phyloP scores from a whole-genome alignment of 768 basidiomycete genomes.

The Melanogaster broomeanus region DNA sequence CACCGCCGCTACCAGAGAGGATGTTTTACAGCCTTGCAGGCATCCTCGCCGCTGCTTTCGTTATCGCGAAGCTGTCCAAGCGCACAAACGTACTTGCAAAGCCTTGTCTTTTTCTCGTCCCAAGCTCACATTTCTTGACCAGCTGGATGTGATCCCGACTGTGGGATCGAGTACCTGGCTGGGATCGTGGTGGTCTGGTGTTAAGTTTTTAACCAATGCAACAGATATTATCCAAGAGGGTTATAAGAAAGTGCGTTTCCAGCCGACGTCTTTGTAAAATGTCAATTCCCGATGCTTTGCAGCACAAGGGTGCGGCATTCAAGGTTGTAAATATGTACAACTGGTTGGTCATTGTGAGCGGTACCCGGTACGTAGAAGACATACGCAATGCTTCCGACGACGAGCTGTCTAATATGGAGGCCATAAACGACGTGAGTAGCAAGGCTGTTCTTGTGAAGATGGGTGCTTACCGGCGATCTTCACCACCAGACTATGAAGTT shows the following conservation, averaged over 20 bases:
- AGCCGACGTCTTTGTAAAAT: not conserved
- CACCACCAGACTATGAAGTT: too few relatives aligned
- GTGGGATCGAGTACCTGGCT: too few relatives aligned
- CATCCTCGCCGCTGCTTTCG: not conserved
- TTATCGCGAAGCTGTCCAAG: not conserved
- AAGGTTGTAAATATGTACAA: constrained; percentile 23
- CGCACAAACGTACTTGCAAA: too few relatives aligned
- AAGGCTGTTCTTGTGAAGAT: too few relatives aligned
- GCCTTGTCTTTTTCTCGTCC: too few relatives aligned
- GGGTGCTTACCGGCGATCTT: too few relatives aligned
- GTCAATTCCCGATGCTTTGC: not conserved
- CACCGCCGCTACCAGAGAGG: too few relatives aligned
- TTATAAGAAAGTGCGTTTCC: constrained; percentile 27
- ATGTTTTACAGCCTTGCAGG: not conserved
- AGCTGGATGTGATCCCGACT: constrained; percentile 13
- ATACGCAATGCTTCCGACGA: constrained; percentile 38
- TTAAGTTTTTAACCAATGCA: constrained; percentile 5
- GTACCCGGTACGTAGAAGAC: constrained; percentile 37
- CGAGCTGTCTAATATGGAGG: too few relatives aligned
- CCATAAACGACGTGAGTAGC: too few relatives aligned
- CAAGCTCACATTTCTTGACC: not conserved
- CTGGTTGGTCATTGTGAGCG: constrained; percentile 44
- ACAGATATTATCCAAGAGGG: constrained; percentile 30
- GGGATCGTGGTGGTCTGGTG: too few relatives aligned
- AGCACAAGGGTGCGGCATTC: constrained; percentile 31